Conservation (phyloP, 2,329 filamentous ascomycete genomes). For the Alternaria hordeiaustralica region DNA sequence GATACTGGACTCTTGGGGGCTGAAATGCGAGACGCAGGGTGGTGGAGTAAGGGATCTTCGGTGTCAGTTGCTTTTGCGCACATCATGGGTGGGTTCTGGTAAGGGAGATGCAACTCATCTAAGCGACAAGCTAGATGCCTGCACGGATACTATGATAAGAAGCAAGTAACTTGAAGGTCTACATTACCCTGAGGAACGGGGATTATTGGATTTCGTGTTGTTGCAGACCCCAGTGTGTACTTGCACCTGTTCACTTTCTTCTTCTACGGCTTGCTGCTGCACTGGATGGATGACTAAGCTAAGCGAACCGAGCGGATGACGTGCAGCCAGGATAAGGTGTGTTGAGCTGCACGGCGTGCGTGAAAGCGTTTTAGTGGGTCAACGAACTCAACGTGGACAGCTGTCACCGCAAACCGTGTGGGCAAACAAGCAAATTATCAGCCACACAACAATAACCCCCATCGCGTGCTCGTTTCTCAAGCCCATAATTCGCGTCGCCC, state of each 20-base stretch:
- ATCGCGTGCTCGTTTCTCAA: slow-evolving; percentile 1
- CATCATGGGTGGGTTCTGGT: neutral
- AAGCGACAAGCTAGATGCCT: neutral
- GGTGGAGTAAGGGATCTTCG: neutral
- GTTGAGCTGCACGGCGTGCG: slow-evolving; percentile 5
- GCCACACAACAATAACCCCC: neutral
- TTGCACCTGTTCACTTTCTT: neutral
- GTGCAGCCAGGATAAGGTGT: slow-evolving; percentile 15
- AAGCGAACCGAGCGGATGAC: slow-evolving; percentile 15
- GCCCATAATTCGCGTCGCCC: neutral
- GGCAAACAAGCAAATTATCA: slow-evolving; percentile 3
- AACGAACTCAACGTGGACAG: slow-evolving; percentile 16
- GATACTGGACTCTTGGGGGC: slow-evolving; percentile 12
- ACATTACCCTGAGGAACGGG: neutral
- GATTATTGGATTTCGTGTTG: too few species aligned
- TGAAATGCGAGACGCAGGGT: slow-evolving; percentile 11
- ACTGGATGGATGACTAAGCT: slow-evolving; percentile 1
- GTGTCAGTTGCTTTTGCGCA: neutral
- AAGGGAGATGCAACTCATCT: neutral
- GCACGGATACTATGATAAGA: neutral
- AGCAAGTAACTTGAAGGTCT: neutral
- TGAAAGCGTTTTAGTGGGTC: slow-evolving; percentile 7
- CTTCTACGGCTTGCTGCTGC: too few species aligned
- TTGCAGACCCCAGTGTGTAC: neutral
- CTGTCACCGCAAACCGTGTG: slow-evolving; percentile 22